Base-by-base conservation (phyloP, 805 yeast species). In the Starmera quercuum region DNA sequence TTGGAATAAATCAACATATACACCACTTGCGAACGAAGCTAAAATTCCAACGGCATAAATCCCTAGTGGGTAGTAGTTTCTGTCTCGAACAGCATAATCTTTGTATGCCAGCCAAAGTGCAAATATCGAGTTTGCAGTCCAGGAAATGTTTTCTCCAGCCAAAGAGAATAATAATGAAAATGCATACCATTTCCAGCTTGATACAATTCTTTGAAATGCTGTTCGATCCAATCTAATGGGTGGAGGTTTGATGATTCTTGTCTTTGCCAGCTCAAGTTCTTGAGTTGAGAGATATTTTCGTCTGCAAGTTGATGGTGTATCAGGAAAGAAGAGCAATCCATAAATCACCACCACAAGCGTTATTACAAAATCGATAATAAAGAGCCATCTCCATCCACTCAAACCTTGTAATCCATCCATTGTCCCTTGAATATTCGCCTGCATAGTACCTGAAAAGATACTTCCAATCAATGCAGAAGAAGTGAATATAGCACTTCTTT, bases 181-280 rank as follows among this genome's bases (percentile, higher is more conserved):
- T 31, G 68, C 45, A 59, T 68, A 73, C 66, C 64, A 64, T 45
- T 67, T 73, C 76, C 76, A 73, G 28, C 64, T 54, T 7, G 58
- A 58, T 23, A 66, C 32, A 1, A 68, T 17, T 25, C 27, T 25
- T 9, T 25, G 13, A 14, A 25, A 25, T 11, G 27, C 27, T 11
- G 27, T 25, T 10, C 27, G 27, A 14, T 25, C 27, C 8, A 25
- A 25, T 14, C 27, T 25, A n/a, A 25, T 17, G 7, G 27, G 27
- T 4, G 27, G 27, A 14, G 27, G 27, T 14, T 25, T 25, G 10
- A 5, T 17, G 8, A 25, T 9, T 25, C 27, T 25, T 13, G 27
- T 11, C 15, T 17, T 25, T 25, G 27, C 25, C 4, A 20, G 14
- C 16, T 21, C 11, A 4, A 29, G 9, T 20, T 29, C 25, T 9